phyloP scores from a whole-genome alignment of 345 rosid genomes.

The Schrenkiella parvula region DNA sequence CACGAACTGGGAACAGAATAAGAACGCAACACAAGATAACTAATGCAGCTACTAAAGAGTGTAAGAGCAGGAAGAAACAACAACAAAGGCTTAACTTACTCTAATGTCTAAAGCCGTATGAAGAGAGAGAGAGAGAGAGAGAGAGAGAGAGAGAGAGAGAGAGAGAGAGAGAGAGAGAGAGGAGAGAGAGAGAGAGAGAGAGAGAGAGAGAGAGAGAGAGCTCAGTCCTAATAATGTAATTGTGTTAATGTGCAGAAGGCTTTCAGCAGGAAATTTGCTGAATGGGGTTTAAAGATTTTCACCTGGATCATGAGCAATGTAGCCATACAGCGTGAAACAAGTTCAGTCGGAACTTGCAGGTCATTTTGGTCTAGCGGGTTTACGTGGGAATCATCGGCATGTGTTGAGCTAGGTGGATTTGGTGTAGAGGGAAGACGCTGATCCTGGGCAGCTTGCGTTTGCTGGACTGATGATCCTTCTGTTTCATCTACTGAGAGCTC shows the following conservation, averaged over 20 bases:
- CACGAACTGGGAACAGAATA: neutral
- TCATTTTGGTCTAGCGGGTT: constrained; percentile 38
- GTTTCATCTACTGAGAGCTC: constrained; percentile 42
- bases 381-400: constrained; percentile 33
- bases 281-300: neutral
- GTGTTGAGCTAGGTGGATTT: constrained; percentile 32
- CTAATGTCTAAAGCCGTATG: neutral
- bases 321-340: constrained; percentile 63
- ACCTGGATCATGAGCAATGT: constrained; percentile 85
- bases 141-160: too few species aligned
- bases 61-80: neutral
- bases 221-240: neutral
- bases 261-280: neutral
- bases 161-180: too few species aligned
- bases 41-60: neutral
- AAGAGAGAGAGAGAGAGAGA: neutral
- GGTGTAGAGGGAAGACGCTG: constrained; percentile 32
- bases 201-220: neutral
- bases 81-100: neutral
- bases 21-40: constrained; percentile 6
- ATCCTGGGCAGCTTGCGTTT: constrained; percentile 35
- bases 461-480: constrained; percentile 33
- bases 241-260: neutral
- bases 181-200: too few species aligned
- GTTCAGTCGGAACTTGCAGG: constrained; percentile 52